Conservation (phyloP, 2,329 filamentous ascomycete species). For the Penicillium sp. region DNA sequence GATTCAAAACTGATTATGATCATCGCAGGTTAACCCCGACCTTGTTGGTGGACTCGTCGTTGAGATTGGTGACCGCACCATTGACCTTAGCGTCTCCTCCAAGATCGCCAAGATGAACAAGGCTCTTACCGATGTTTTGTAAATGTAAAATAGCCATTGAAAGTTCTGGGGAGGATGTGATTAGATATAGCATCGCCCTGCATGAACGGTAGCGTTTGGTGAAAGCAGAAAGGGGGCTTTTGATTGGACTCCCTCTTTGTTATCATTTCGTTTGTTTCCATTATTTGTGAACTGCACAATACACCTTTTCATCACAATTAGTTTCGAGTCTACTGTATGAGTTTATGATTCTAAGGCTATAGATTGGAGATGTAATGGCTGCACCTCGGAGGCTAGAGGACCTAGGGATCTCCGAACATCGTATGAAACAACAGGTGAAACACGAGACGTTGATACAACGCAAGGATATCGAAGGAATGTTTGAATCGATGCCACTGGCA, state of each 20-base stretch:
- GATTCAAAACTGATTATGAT: background rate
- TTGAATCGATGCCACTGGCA: background rate
- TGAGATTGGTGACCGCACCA: conserved; percentile 95
- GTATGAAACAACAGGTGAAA: background rate
- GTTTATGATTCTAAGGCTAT: background rate
- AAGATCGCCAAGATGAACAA: conserved; percentile 99
- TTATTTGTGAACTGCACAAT: conserved; percentile 29
- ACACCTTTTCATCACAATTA: conserved; percentile 11
- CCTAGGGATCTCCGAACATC: background rate
- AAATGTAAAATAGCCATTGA: conserved; percentile 54
- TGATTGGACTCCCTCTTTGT: conserved; percentile 4
- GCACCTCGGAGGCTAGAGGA: background rate
- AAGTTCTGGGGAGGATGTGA: conserved; percentile 21
- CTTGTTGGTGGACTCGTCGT: conserved; percentile 92
- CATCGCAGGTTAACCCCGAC: conserved; percentile 78
- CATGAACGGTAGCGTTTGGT: conserved; percentile 28
- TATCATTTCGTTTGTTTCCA: conserved; percentile 26
- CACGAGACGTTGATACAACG: background rate
- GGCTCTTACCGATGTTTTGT: conserved; percentile 93
- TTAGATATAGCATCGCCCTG: conserved; percentile 27
- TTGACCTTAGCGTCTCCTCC: conserved; percentile 91
- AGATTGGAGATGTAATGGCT: background rate
- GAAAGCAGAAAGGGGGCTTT: conserved; percentile 12
- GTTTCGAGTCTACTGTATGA: background rate
- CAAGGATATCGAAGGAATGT: background rate